phyloP scores from a whole-genome alignment of 192 early-diverging fungal species.

The Oehlia diaphana region DNA sequence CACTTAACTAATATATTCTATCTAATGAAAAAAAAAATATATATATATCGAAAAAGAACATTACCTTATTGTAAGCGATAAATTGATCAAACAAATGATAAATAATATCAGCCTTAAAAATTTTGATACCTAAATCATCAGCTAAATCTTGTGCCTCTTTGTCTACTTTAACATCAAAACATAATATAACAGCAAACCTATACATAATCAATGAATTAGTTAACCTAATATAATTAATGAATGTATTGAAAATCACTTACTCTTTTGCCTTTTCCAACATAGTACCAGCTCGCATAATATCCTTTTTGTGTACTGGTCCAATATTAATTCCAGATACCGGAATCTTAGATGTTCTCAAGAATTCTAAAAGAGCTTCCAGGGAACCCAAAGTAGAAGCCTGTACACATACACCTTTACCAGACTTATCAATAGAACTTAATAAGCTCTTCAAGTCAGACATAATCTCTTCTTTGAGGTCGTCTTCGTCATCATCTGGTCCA shows the following conservation, averaged over 20 bases:
- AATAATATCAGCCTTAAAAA: conserved; percentile 97
- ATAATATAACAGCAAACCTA: conserved; percentile 72
- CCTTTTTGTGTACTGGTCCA: conserved; percentile 97
- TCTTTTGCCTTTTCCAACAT: conserved; percentile 94
- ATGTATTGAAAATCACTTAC: conserved; percentile 29
- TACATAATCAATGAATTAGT: conserved; percentile 54
- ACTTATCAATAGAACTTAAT: conserved; percentile 76
- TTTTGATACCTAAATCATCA: conserved; percentile 84
- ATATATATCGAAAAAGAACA: neutral
- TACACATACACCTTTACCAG: conserved; percentile 92
- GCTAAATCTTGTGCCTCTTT: conserved; percentile 90
- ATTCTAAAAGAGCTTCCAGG: conserved; percentile 93
- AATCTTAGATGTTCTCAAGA: conserved; percentile 87
- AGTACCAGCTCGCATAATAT: conserved; percentile 84
- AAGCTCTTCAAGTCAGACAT: conserved; percentile 85
- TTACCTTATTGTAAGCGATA: conserved; percentile 69
- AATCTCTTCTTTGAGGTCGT: conserved; percentile 92
- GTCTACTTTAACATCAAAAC: conserved; percentile 89
- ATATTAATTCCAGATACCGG: conserved; percentile 96
- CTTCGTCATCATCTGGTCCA: conserved; percentile 95
- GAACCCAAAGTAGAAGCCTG: conserved; percentile 98
- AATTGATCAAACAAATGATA: conserved; percentile 98
- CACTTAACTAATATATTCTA: neutral
- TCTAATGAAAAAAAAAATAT: neutral
- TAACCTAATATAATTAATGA: conserved; percentile 28